These are phyloP conservation scores for Gynostemma pentaphyllum DNA, from an alignment of 306 rosid species.

Conservation along the genomic window DNA sequence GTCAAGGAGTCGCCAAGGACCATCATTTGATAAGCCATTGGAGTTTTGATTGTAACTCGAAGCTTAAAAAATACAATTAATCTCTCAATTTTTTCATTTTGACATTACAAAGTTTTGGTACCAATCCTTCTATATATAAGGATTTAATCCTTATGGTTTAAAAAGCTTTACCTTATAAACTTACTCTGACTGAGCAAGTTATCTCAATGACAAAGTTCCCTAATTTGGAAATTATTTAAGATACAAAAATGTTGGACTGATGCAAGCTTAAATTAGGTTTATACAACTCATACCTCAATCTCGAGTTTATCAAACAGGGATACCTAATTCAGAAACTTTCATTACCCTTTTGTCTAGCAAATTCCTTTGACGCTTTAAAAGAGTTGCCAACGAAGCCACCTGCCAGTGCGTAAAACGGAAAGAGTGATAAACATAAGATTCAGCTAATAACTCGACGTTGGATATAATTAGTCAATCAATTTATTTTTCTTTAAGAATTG, in stretches of 20 bases:
- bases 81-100: too few relatives aligned
- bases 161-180: not conserved
- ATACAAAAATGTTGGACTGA: not conserved
- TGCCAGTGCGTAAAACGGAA: conserved; percentile 12
- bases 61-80: too few relatives aligned
- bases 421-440: not conserved
- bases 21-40: too few relatives aligned
- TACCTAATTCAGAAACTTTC: conserved; percentile 71
- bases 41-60: too few relatives aligned
- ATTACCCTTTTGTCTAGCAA: conserved; percentile 41
- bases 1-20: too few relatives aligned
- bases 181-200: not conserved
- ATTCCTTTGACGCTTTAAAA: conserved; percentile 44
- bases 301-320: conserved; percentile 42
- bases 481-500: too few relatives aligned
- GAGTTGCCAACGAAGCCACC: conserved; percentile 67
- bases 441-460: not conserved
- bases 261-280: not conserved
- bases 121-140: too few relatives aligned
- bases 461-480: too few relatives aligned
- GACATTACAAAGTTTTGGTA: too few relatives aligned
- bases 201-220: not conserved
- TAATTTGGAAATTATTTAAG: not conserved
- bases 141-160: too few relatives aligned
- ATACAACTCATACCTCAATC: not conserved